Evolutionary conservation across 1,139 yeast genomes (phyloP), one percentile per base, ranked within the genome.

Genomic region (Blastobotrys ciferrii): DNA sequence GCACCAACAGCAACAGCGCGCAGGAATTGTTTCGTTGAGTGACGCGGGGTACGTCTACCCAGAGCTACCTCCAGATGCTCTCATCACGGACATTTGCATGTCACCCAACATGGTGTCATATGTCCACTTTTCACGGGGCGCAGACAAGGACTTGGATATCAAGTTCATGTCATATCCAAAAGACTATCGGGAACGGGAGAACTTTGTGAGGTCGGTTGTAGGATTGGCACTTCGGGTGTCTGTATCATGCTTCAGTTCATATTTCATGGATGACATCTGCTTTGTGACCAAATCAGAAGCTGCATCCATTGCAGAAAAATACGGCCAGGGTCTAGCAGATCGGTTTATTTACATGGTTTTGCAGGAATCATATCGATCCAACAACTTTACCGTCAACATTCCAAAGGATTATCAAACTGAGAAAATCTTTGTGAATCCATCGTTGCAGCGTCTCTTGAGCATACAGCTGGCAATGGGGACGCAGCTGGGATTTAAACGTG

Each of bases 401-500:
- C 75, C 81, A 9, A 76, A 78, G 50, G 74, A 68, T 40, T 87
- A 82, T 45, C 84, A 82, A 42, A 82, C 84, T 2, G 94, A 85
- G 58, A 82, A 82, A 61, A 70, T 85, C 50, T 68, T 86, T 43
- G 83, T 84, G 19, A 82, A 81, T 58, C 92, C 88, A 20, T 87
- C 89, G 2, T 71, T 83, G 50, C 95, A 82, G 60, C 78, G 82
- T 53, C 68, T 82, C 28, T 68, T 81, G 36, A 78, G 84, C 31
- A 58, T 58, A 58, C 95, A 87, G 61, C 70, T 84, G 50, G 72
- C 80, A 0, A 63, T 88, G 30, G 92, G 94, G 0, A 85, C 85
- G 13, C 30, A 46, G 3, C 63, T 66, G 19, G 70, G 71, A 30
- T 74, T 81, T 71, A 64, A 67, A 36, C 70, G 79, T 18, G 72